Conservation (phyloP, 148 eudicot genomes). For the Vaccinium vitisidaea region DNA sequence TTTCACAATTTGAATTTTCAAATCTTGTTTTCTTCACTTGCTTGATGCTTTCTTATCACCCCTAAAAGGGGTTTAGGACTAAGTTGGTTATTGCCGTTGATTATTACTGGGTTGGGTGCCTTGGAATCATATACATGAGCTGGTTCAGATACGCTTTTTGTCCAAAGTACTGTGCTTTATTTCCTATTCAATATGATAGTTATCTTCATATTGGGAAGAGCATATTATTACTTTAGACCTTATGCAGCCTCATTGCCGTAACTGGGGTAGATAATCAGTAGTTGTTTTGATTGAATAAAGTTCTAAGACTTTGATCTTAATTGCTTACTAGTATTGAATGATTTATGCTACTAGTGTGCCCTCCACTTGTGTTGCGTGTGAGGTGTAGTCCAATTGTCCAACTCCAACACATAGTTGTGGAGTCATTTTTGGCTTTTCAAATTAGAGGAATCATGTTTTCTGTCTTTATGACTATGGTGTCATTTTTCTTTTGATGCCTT, state of each 20-base stretch:
- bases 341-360: neutral
- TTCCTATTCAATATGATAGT: neutral
- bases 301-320: neutral
- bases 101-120: neutral
- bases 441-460: neutral
- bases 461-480: neutral
- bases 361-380: neutral
- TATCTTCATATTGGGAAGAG: neutral
- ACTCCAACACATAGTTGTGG: neutral
- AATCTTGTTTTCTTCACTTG: too few relatives aligned
- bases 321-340: neutral
- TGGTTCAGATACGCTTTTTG: neutral
- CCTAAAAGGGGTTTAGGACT: too few relatives aligned
- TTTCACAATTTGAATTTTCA: too few relatives aligned
- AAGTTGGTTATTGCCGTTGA: too few relatives aligned
- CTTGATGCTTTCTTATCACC: too few relatives aligned
- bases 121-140: neutral
- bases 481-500: neutral
- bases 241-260: neutral
- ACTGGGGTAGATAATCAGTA: neutral
- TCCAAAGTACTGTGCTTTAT: neutral
- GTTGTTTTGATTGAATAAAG: neutral
- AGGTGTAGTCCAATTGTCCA: neutral
- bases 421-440: neutral
- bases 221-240: neutral